These are phyloP conservation scores for Phytopythium litorale DNA, from an alignment of 352 stramenopile species.

Conservation along the genomic window DNA sequence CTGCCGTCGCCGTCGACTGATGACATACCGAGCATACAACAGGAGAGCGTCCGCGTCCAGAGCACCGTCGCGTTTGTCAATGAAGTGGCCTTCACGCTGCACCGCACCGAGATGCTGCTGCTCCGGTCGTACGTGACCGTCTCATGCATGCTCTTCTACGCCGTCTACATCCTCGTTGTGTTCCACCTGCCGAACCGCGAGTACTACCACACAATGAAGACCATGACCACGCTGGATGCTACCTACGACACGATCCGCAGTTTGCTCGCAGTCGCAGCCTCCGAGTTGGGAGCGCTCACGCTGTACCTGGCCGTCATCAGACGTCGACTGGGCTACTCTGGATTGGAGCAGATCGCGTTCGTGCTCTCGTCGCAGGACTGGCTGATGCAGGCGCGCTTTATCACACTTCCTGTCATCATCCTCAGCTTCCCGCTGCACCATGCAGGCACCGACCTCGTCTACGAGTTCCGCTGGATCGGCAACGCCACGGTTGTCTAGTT, in stretches of 20 bases:
- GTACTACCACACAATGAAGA: slow-evolving; percentile 22
- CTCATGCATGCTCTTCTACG: slow-evolving; percentile 3
- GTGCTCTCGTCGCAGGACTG: slow-evolving; percentile 21
- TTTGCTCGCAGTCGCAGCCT: slow-evolving; percentile 8
- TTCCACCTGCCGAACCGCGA: slow-evolving; percentile 19
- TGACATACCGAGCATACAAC: not conserved
- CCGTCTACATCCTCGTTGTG: slow-evolving; percentile 13
- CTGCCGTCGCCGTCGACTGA: not conserved
- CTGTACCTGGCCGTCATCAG: slow-evolving; percentile 19
- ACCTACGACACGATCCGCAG: slow-evolving; percentile 6
- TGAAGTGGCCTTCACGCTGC: slow-evolving; percentile 3
- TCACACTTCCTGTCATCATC: slow-evolving; percentile 17
- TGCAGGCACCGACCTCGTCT: slow-evolving; percentile 19
- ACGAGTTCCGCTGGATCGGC: slow-evolving; percentile 1
- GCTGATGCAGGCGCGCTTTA: slow-evolving; percentile 18
- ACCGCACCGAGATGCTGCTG: slow-evolving; percentile 3
- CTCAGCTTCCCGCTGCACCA: slow-evolving; percentile 21
- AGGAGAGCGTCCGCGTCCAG: not conserved
- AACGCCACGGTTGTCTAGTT: not conserved
- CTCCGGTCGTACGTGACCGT: slow-evolving; percentile 3
- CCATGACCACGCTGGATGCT: slow-evolving; percentile 8
- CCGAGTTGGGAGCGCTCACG: slow-evolving; percentile 8
- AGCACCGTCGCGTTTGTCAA: not conserved
- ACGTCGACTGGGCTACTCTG: slow-evolving; percentile 6
- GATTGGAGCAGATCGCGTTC: slow-evolving; percentile 22